These are phyloP conservation scores for Phytomonas sp. DNA, from an alignment of 208 protist species.

Conservation along the genomic window DNA sequence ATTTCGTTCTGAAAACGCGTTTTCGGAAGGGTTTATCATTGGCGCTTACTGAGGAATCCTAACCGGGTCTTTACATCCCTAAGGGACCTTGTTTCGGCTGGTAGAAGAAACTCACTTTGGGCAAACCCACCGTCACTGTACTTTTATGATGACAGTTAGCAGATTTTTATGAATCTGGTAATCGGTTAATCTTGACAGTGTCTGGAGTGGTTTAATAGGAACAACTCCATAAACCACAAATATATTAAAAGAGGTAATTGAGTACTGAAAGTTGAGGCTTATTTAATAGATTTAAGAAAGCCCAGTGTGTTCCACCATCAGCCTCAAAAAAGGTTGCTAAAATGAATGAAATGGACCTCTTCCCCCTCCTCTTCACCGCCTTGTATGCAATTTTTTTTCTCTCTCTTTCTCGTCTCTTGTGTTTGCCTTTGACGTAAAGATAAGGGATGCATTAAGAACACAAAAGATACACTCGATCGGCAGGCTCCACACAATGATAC, in stretches of 20 bases:
- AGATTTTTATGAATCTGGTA: neutral
- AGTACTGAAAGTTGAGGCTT: neutral
- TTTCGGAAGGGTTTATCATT: conserved; percentile 92
- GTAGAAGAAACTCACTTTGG: neutral
- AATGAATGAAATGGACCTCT: conserved; percentile 4
- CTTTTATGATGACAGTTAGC: neutral
- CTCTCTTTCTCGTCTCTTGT: conserved; percentile 1
- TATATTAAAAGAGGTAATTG: neutral
- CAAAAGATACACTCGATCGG: neutral
- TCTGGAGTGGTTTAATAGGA: neutral
- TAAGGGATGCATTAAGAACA: neutral
- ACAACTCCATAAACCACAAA: neutral
- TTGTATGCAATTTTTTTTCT: neutral
- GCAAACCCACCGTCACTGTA: neutral
- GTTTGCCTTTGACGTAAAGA: neutral
- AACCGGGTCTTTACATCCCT: neutral
- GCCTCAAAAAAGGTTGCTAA: neutral
- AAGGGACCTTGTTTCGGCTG: neutral
- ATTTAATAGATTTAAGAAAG: neutral
- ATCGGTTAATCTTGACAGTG: neutral
- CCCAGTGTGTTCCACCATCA: neutral
- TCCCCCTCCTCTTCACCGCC: neutral
- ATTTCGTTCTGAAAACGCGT: conserved; percentile 99
- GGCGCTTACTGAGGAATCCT: conserved; percentile 49
- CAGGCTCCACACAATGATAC: neutral